Evolutionary conservation across 2,329 filamentous ascomycete genomes (phyloP).

Genomic region (Fusarium keratoplasticum): DNA sequence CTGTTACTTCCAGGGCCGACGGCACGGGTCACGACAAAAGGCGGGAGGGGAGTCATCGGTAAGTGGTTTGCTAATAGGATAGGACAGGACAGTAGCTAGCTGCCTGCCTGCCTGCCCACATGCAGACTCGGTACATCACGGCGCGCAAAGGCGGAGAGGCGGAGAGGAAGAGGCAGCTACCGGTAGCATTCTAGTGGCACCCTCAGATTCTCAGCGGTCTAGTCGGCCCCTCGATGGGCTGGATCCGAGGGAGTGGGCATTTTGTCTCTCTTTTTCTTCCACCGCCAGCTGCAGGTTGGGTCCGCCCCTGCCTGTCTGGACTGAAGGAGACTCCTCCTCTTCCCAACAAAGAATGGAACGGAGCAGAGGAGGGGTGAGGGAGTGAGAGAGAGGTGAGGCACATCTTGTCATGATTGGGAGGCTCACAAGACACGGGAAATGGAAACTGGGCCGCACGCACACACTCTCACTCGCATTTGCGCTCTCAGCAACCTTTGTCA

Average conservation of each 20-base stretch:
- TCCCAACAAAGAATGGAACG: slow-evolving; percentile 9
- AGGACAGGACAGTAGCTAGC: not conserved
- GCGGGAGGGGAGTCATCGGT: slow-evolving; percentile 15
- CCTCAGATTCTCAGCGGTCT: not conserved
- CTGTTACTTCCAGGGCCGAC: slow-evolving; percentile 2
- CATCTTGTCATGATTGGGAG: slow-evolving; percentile 33
- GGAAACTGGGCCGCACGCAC: slow-evolving; percentile 41
- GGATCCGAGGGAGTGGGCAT: slow-evolving; percentile 30
- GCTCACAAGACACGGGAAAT: slow-evolving; percentile 38
- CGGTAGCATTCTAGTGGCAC: not conserved
- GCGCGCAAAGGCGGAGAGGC: slow-evolving; percentile 34
- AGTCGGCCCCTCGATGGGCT: not conserved
- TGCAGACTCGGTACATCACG: slow-evolving; percentile 36
- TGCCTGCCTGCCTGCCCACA: not conserved
- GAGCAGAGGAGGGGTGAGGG: slow-evolving; percentile 23
- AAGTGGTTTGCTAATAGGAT: not conserved
- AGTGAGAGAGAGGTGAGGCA: slow-evolving; percentile 30
- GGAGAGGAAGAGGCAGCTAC: slow-evolving; percentile 11
- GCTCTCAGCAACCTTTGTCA: slow-evolving; percentile 20
- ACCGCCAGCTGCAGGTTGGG: slow-evolving; percentile 31
- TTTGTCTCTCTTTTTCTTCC: slow-evolving; percentile 8
- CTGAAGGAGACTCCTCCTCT: slow-evolving; percentile 10
- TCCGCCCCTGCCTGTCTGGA: slow-evolving; percentile 27
- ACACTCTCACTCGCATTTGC: slow-evolving; percentile 42
- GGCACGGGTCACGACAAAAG: slow-evolving; percentile 29